Base-by-base conservation (phyloP, 2,329 filamentous ascomycete genomes). In the Penicillium sp. region DNA sequence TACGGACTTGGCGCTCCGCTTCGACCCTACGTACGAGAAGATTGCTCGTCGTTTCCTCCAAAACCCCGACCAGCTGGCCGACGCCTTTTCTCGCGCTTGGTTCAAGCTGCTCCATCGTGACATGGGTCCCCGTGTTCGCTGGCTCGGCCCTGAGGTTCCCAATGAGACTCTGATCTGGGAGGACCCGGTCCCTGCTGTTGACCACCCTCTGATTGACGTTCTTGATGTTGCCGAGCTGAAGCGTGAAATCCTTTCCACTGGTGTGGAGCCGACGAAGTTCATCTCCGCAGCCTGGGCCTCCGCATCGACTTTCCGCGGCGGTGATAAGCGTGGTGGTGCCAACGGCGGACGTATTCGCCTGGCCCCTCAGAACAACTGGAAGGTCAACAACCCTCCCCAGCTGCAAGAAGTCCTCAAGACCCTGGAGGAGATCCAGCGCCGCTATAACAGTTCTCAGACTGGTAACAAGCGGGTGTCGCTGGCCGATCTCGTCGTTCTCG, bases 71-170 rank as follows among this genome's bases (percentile, higher is more conserved):
- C 66, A 85, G 69, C 73, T 88, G 26, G 73, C 72, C 37, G 78
- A 86, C 44, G 79, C 75, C 6, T 89, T 88, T 56, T 71, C 75
- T 14, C 76, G 77, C 33, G 84, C 84, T 10, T 89, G 84, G 84
- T 89, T 85, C 76, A 88, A 89, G 77, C 75, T 89, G 28, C 72
- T 84, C 22, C 84, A 89, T 69, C 83, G 84, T 68, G 84, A 88
- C 61, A 76, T 89, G 67, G 84, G 84, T 11, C 84, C 84, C 29
- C 70, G 76, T 37, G 60, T 73, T 15, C 82, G 81, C 58, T 88
- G 84, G 71, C 56, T 87, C 31, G 84, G 84, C 18, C 84, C 84
- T 1, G 84, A 89, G 64, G 71, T 85, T 12, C 83, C 84, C 32
- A 68, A 72, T 36, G 81, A 88, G 70, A 69, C 72, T 9, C 70